Conservation (phyloP, 805 yeast species). For the Wickerhamiella brachini region DNA sequence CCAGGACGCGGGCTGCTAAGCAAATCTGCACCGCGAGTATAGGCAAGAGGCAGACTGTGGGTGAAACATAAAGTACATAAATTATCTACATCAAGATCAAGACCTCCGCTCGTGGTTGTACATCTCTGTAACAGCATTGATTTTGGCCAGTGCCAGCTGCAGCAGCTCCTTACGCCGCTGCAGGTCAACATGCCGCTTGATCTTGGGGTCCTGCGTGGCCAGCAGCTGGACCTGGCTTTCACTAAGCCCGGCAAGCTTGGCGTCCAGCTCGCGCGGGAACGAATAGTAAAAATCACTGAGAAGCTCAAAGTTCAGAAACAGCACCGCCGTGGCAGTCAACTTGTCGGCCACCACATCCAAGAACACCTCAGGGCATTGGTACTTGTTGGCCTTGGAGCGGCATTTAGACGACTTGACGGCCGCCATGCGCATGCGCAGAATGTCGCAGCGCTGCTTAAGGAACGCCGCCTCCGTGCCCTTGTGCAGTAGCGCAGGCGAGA, state of each 20-base stretch:
- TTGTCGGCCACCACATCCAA: constrained; percentile 86
- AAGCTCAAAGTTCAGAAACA: constrained; percentile 85
- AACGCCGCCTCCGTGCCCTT: constrained; percentile 79
- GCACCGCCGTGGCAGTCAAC: constrained; percentile 80
- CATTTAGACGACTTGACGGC: constrained; percentile 66
- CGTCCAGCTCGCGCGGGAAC: constrained; percentile 87
- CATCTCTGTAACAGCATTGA: constrained; percentile 68
- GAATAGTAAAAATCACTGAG: constrained; percentile 90
- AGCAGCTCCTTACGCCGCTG: constrained; percentile 86
- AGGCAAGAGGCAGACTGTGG: no score
- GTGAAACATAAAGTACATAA: neutral
- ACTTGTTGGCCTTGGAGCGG: constrained; percentile 63
- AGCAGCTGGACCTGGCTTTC: constrained; percentile 72
- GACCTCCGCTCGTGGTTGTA: constrained; percentile 26
- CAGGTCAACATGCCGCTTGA: constrained; percentile 78
- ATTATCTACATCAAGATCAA: neutral
- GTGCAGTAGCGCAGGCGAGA: constrained; percentile 57
- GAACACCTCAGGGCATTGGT: constrained; percentile 88
- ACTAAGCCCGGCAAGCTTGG: constrained; percentile 48
- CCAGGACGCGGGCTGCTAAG: no score
- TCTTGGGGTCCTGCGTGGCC: constrained; percentile 90
- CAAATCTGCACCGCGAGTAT: no score
- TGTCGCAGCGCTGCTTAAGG: constrained; percentile 53
- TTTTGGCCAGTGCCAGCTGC: constrained; percentile 70
- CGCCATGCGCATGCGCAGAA: constrained; percentile 62